A percentile compares a stretch with the other conserved stretches of the same genome.
Evolutionary conservation across 73 alveolate species (phyloP).

Genomic region (Halteria grandinella): DNA sequence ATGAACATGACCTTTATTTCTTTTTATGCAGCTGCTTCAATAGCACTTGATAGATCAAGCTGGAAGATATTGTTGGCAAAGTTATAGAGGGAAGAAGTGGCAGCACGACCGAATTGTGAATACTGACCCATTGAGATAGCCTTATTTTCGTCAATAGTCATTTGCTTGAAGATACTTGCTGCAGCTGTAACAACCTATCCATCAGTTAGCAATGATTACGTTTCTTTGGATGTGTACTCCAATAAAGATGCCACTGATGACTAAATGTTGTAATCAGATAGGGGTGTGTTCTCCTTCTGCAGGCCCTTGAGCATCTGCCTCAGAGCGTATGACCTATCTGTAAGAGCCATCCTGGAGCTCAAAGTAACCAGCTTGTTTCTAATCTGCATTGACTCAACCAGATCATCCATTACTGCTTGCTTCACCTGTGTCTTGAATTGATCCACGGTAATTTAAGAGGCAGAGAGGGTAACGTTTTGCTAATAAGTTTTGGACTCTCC

Average conservation of each 20-base stretch:
- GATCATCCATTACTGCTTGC: conserved; percentile 39
- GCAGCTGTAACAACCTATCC: conserved; percentile 18
- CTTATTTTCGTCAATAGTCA: conserved; percentile 18
- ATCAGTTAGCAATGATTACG: conserved; percentile 1
- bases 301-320: conserved; percentile 10
- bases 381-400: conserved; percentile 10
- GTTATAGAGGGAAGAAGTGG: conserved; percentile 6
- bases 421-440: not conserved
- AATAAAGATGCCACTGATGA: conserved; percentile 9
- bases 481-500: conserved; percentile 5
- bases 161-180: conserved; percentile 16
- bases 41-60: not conserved
- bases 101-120: conserved; percentile 3
- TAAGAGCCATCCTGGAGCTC: not conserved
- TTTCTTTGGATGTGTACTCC: conserved; percentile 13
- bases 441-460: conserved; percentile 1
- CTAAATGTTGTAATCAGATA: conserved; percentile 22
- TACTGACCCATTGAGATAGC: not conserved
- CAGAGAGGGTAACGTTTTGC: conserved; percentile 2
- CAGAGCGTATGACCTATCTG: conserved; percentile 17
- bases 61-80: conserved; percentile 25
- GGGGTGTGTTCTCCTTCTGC: conserved; percentile 22
- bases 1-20: conserved; percentile 14
- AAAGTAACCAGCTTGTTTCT: conserved; percentile 7
- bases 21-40: not conserved